Base-by-base conservation (phyloP, 768 basidiomycete species). In the Neoboletus subvelutipes region DNA sequence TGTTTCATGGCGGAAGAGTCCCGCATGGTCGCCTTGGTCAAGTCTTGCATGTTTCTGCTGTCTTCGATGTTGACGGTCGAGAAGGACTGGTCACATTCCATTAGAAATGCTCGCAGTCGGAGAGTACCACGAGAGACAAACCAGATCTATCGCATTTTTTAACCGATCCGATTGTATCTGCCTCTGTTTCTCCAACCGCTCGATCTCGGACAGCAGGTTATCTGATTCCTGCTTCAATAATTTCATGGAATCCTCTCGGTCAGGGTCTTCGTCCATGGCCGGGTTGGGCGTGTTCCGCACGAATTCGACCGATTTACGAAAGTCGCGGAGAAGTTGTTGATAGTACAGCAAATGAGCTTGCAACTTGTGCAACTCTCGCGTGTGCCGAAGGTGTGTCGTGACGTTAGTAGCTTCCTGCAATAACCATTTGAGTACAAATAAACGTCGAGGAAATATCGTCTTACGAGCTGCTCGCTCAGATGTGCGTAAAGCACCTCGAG, bases 11-110 rank as follows among this genome's bases (percentile, higher is more conserved):
- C 72, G 4, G 73, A 59, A 65, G 79, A 80, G 59, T 77, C 78
- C 48, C 70, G 65, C 39, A 78, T 60, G 6, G 79, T 69, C 12
- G 77, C 76, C 63, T 73, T 71, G 6, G 84, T 85, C 72, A 86
- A 75, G 15, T 71, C 56, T 51, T 78, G 70, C 79, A 83, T 84
- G 24, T 71, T 75, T 58, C 67, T 74, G 64, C 80, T 84, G 60
- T 86, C 85, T n/a, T 71, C 73, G 22, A 84, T 83, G 59, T 83
- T 85, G 40, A 85, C 81, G 15, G 76, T 80, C 53, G 81, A 80
- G 64, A 84, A 86, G 2, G 82, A 84, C 84, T 85, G 52, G 9
- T 45, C 34, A 42, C 29, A 24, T 13, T 47, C 15, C 6, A 29
- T 62, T 5, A 64, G 49, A 5, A 40, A 43, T 10, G 37, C 1